Base-by-base conservation (phyloP, 1,284 basidiomycete genomes). In the Trametes polyzona region DNA sequence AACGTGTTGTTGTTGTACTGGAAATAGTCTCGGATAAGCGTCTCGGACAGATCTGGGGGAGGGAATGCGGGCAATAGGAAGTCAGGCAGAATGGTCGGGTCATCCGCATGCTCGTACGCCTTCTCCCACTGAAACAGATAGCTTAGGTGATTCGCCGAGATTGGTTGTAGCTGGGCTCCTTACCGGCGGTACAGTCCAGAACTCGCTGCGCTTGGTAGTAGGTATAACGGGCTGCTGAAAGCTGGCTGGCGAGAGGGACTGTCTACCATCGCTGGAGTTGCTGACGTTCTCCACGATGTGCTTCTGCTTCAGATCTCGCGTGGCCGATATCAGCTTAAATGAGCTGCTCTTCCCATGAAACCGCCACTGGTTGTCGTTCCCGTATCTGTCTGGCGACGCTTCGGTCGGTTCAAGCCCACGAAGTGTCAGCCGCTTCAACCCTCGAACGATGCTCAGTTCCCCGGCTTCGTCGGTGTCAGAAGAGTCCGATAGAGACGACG, bases 261-360 rank as follows among this genome's bases (percentile, higher is more conserved):
- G 57, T 6, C 54, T 57, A 10, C 50, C 57, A 36, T 60, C 59
- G 32, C 61, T 62, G 10, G 59, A 48, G 12, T 41, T 47, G 24
- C 39, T 37, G 9, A 23, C 46, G 9, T 42, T 52, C 54, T 78
- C 76, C 37, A 72, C 69, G 44, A 82, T 67, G 44, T 81, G 80
- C 64, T 80, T 73, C 53, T 81, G 75, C 62, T 80, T 83, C 56
- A 83, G 74, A 64, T 79, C 79, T 44, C 82, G 73, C 0, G 82
- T 80, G 1, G 77, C 72, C 48, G 80, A 80, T 21, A 86, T 78
- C 14, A 86, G 76, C 32, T 78, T 76, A 44, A 81, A 76, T n/a
- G 75, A 74, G 62, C 82, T 85, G 63, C 82, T 85, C 65, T 82
- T 81, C n/a, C 84, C 85, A 64, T 86, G 83, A 62, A 84, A 87